Percentiles rank a stretch among this genome's conserved stretches.
phyloP scores from a whole-genome alignment of 345 rosid genomes.

The Mercurialis annua region DNA sequence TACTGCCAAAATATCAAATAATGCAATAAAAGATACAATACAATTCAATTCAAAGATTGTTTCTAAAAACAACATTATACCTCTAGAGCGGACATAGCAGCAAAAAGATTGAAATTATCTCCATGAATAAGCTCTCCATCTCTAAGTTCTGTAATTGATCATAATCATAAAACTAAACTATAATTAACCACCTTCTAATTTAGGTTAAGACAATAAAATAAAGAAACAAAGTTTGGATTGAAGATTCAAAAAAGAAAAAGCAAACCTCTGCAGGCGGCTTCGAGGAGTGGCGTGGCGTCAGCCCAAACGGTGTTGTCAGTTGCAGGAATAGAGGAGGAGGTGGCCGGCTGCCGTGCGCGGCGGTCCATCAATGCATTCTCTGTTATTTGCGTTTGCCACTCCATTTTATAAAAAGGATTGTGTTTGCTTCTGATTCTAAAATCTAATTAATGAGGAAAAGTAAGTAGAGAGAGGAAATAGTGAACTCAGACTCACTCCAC shows the following conservation, averaged over 20 bases:
- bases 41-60: too few relatives aligned
- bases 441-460: too few relatives aligned
- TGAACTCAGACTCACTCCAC: neutral
- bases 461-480: too few relatives aligned
- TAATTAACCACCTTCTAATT: neutral
- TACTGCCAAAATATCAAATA: too few relatives aligned
- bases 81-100: conserved; percentile 99
- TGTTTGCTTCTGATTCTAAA: neutral
- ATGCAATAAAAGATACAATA: too few relatives aligned
- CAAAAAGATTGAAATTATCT: conserved; percentile 89
- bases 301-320: conserved; percentile 72
- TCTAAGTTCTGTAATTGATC: conserved; percentile 45
- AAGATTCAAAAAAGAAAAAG: neutral
- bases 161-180: neutral
- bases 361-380: conserved; percentile 27
- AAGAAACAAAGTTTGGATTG: too few relatives aligned
- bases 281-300: conserved; percentile 67
- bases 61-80: conserved; percentile 37
- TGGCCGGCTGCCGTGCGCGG: conserved; percentile 22
- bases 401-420: conserved; percentile 26
- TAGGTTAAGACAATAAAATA: neutral
- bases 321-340: conserved; percentile 51
- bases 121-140: conserved; percentile 90
- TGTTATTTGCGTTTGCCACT: conserved; percentile 14
- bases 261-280: conserved; percentile 63